phyloP scores from a whole-genome alignment of 1,284 basidiomycete species.

The Coniophora puteana region DNA sequence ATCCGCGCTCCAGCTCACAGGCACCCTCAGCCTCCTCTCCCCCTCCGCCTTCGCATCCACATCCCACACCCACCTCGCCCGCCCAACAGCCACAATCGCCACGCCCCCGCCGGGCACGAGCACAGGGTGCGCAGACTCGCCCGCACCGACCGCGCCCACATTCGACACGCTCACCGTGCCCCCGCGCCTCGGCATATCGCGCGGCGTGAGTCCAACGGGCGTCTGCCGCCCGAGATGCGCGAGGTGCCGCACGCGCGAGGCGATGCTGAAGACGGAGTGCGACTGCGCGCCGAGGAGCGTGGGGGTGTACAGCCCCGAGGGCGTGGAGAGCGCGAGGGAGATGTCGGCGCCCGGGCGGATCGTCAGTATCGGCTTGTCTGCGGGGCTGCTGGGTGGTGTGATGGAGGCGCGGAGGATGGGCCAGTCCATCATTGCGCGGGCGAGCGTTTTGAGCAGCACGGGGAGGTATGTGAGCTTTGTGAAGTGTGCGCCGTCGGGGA shows the following conservation, averaged over 20 bases:
- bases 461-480: conserved; percentile 79
- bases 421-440: conserved; percentile 79
- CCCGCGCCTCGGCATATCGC: conserved; percentile 64
- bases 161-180: conserved; percentile 89
- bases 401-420: conserved; percentile 77
- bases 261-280: conserved; percentile 62
- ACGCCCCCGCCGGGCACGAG: conserved; percentile 87
- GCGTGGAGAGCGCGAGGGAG: conserved; percentile 74
- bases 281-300: conserved; percentile 65
- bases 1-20: conserved; percentile 86
- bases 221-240: conserved; percentile 62
- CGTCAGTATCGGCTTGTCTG: conserved; percentile 57
- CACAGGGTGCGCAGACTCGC: conserved; percentile 72
- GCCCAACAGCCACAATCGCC: conserved; percentile 86
- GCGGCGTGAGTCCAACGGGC: conserved; percentile 58
- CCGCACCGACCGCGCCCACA: conserved; percentile 76
- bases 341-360: conserved; percentile 73
- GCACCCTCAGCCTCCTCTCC: conserved; percentile 65
- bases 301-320: conserved; percentile 86
- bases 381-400: conserved; percentile 34
- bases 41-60: conserved; percentile 45
- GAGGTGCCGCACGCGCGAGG: conserved; percentile 58
- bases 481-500: conserved; percentile 50
- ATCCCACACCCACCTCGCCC: conserved; percentile 82
- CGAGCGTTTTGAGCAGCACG: conserved; percentile 83